Percentiles rank a stretch among this genome's conserved stretches.
Conservation (phyloP, 441 rosid species). For the Mallotus japonicus region DNA sequence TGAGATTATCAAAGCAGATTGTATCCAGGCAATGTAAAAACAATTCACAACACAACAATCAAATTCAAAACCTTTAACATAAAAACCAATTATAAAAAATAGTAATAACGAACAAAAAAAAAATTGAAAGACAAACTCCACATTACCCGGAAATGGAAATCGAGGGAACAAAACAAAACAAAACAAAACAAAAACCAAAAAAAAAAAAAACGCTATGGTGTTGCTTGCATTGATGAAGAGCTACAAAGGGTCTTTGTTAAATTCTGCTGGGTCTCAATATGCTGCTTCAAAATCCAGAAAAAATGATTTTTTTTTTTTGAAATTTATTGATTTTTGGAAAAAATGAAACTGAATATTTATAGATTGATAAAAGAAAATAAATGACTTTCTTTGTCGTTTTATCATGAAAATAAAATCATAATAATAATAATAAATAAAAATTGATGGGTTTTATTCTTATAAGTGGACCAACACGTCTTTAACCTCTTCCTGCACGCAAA, state of each 20-base stretch:
- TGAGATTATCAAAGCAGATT: constrained; percentile 22
- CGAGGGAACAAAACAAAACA: neutral
- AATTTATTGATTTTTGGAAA: no score
- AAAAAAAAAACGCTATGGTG: constrained; percentile 7
- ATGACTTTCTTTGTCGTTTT: no score
- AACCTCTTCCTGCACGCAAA: no score
- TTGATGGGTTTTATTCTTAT: no score
- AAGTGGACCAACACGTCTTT: no score
- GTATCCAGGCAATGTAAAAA: constrained; percentile 3
- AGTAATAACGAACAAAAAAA: neutral
- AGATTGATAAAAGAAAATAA: no score
- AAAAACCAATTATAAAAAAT: constrained; percentile 3
- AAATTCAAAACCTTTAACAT: neutral
- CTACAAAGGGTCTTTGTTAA: no score
- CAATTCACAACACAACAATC: constrained; percentile 2
- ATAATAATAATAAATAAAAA: no score
- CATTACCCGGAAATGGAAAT: constrained; percentile 30
- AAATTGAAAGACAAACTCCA: constrained; percentile 9
- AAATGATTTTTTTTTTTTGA: neutral
- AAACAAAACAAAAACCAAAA: no score
- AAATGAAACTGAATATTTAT: no score
- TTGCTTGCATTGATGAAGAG: neutral
- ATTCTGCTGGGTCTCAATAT: constrained; percentile 34
- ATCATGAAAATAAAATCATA: no score
- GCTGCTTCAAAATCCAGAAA: constrained; percentile 22